Conservation (phyloP, 1,284 basidiomycete species). For the Cutaneotrichosporon mucoides region DNA sequence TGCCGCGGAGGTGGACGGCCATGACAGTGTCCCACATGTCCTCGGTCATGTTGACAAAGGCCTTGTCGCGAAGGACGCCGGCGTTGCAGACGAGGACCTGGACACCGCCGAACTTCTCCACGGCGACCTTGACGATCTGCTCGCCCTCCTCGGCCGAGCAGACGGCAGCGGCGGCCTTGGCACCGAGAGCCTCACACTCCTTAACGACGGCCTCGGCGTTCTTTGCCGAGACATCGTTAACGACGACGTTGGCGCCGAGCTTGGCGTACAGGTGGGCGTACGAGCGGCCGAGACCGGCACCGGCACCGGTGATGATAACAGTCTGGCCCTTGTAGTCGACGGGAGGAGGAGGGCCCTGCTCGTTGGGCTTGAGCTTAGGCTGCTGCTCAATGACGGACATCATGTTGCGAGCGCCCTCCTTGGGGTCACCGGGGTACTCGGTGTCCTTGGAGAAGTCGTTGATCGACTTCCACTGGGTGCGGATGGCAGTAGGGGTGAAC, state of each 20-base stretch:
- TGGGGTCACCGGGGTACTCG: conserved; percentile 61
- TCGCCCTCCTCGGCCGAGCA: conserved; percentile 85
- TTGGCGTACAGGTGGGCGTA: conserved; percentile 89
- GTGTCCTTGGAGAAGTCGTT: conserved; percentile 65
- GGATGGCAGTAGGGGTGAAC: conserved; percentile 93
- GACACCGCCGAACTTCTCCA: conserved; percentile 82
- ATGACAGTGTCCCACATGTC: conserved; percentile 94
- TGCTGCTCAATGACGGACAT: conserved; percentile 28
- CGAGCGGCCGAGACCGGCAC: conserved; percentile 84
- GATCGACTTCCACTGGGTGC: conserved; percentile 74
- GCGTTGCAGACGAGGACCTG: conserved; percentile 93
- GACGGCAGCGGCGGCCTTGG: conserved; percentile 77
- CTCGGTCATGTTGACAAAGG: conserved; percentile 82
- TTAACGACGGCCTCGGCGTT: conserved; percentile 77
- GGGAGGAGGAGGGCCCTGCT: conserved; percentile 52
- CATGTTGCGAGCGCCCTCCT: conserved; percentile 66
- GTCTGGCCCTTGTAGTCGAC: conserved; percentile 87
- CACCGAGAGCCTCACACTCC: conserved; percentile 82
- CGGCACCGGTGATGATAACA: conserved; percentile 89
- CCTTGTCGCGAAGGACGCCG: conserved; percentile 88
- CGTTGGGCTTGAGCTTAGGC: conserved; percentile 13
- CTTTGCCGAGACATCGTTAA: conserved; percentile 91
- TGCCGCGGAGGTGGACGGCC: conserved; percentile 71
- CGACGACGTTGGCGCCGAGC: conserved; percentile 91
- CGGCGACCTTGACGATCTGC: conserved; percentile 77